Conservation (phyloP, 257 asterid species). For the Solanum commersonii region DNA sequence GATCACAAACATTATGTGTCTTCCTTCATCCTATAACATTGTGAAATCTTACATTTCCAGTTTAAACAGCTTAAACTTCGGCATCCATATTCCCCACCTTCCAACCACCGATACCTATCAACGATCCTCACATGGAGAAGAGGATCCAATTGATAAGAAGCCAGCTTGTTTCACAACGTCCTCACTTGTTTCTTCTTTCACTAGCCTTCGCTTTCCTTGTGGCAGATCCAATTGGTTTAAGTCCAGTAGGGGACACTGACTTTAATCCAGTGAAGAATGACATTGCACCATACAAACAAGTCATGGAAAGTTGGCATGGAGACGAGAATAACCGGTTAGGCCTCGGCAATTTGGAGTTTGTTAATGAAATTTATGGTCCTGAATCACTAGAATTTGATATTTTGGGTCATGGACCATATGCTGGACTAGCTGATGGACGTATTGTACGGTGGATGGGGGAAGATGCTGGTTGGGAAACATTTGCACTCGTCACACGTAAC, state of each 20-base stretch:
- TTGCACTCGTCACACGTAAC: slow-evolving; percentile 57
- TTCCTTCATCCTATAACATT: slow-evolving; percentile 15
- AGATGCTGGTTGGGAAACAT: slow-evolving; percentile 75
- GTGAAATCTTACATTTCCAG: slow-evolving; percentile 6
- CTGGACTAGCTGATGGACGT: slow-evolving; percentile 91
- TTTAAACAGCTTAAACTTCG: background rate
- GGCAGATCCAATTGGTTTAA: slow-evolving; percentile 64
- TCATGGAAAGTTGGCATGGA: slow-evolving; percentile 65
- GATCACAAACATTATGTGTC: slow-evolving; percentile 45
- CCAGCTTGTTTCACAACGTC: slow-evolving; percentile 38
- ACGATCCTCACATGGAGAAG: slow-evolving; percentile 41
- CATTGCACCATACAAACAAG: slow-evolving; percentile 50
- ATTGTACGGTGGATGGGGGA: slow-evolving; percentile 81
- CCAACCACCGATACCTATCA: background rate
- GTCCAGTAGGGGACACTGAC: slow-evolving; percentile 70
- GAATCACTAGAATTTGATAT: slow-evolving; percentile 78
- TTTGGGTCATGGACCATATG: slow-evolving; percentile 70
- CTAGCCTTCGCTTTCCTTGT: slow-evolving; percentile 32
- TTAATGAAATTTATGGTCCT: slow-evolving; percentile 66
- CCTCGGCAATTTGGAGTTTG: slow-evolving; percentile 48
- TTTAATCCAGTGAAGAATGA: slow-evolving; percentile 66
- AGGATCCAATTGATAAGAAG: slow-evolving; percentile 18
- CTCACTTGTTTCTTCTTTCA: slow-evolving; percentile 27
- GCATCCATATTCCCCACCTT: background rate
- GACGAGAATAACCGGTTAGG: slow-evolving; percentile 68